Conservation (phyloP, 2,329 filamentous ascomycete genomes). For the Fusarium devonianum region DNA sequence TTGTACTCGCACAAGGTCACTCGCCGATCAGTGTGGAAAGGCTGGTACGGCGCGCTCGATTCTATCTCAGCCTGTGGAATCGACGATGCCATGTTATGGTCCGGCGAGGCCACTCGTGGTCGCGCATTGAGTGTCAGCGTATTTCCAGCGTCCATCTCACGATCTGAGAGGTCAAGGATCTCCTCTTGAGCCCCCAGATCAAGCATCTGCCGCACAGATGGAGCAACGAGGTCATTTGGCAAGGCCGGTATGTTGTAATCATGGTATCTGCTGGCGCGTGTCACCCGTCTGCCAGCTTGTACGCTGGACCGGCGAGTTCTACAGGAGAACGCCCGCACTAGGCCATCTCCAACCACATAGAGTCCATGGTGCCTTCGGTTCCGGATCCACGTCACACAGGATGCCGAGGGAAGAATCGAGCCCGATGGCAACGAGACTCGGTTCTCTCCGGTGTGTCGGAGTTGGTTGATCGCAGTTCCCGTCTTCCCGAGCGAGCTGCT, state of each 20-base stretch:
- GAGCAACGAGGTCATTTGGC: constrained; percentile 65
- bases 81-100: constrained; percentile 64
- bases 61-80: constrained; percentile 88
- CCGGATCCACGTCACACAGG: constrained; percentile 71
- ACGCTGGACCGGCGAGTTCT: constrained; percentile 63
- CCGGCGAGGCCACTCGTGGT: constrained; percentile 46
- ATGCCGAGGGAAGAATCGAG: constrained; percentile 59
- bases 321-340: constrained; percentile 70
- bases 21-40: constrained; percentile 90
- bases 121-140: constrained; percentile 59
- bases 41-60: constrained; percentile 93
- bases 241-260: constrained; percentile 73
- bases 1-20: constrained; percentile 78
- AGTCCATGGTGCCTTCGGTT: constrained; percentile 68
- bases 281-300: constrained; percentile 59
- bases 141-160: constrained; percentile 61
- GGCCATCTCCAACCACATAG: constrained; percentile 69
- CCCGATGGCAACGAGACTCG: constrained; percentile 72
- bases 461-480: constrained; percentile 72
- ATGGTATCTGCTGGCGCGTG: constrained; percentile 65
- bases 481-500: constrained; percentile 78
- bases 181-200: constrained; percentile 60
- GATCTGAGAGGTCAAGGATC: constrained; percentile 60
- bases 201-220: constrained; percentile 62
- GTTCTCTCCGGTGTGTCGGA: constrained; percentile 79